A percentile compares a stretch with the other conserved stretches of the same genome.
Conservation (phyloP, 73 alveolate genomes). For the Halteria grandinella region DNA sequence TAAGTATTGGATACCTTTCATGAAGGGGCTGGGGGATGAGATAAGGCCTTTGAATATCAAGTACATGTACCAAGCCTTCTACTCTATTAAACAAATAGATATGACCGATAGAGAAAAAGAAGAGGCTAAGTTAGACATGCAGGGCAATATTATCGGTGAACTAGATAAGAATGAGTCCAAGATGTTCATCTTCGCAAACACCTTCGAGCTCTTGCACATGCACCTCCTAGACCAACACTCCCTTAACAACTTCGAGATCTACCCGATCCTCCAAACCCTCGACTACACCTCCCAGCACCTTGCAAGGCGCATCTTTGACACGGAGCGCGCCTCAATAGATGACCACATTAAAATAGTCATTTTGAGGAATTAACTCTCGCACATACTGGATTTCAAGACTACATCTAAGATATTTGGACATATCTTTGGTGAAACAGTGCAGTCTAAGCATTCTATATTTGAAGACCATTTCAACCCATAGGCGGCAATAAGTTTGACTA, state of each 20-base stretch:
- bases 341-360: slow-evolving; percentile 40
- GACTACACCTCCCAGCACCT: slow-evolving; percentile 52
- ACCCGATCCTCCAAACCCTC: slow-evolving; percentile 30
- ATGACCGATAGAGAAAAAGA: slow-evolving; percentile 55
- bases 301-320: slow-evolving; percentile 43
- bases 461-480: slow-evolving; percentile 61
- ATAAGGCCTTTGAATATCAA: slow-evolving; percentile 39
- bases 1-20: neutral
- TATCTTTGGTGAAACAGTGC: slow-evolving; percentile 45
- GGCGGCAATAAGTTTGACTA: slow-evolving; percentile 64
- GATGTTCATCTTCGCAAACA: slow-evolving; percentile 73
- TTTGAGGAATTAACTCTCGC: slow-evolving; percentile 40
- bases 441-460: slow-evolving; percentile 44
- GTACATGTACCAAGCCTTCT: slow-evolving; percentile 54
- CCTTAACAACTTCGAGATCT: slow-evolving; percentile 33
- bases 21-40: neutral
- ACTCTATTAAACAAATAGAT: slow-evolving; percentile 51
- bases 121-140: slow-evolving; percentile 13
- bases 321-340: slow-evolving; percentile 47
- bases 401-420: slow-evolving; percentile 48
- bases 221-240: slow-evolving; percentile 15
- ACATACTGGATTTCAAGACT: slow-evolving; percentile 43
- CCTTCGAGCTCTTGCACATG: slow-evolving; percentile 53
- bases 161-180: slow-evolving; percentile 47
- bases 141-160: slow-evolving; percentile 56